Evolutionary conservation across 2,329 filamentous ascomycete genomes (phyloP).

Genomic region (Microdochium paspali): DNA sequence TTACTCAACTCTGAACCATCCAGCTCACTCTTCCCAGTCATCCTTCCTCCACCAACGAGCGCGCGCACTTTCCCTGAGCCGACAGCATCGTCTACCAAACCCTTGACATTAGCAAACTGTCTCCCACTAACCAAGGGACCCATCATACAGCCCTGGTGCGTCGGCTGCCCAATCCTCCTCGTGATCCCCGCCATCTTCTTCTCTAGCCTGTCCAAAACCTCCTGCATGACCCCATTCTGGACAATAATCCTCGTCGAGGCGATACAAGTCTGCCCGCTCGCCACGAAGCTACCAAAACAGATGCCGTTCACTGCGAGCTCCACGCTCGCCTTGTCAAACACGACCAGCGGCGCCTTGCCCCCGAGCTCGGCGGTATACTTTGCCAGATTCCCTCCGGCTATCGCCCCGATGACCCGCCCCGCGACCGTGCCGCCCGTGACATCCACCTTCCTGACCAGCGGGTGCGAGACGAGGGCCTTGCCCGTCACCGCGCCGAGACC

Average conservation of each 20-base stretch:
- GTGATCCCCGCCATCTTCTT: slow-evolving; percentile 49
- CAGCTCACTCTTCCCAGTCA: slow-evolving; percentile 35
- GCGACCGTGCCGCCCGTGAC: slow-evolving; percentile 69
- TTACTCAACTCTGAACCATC: slow-evolving; percentile 41
- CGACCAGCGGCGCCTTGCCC: slow-evolving; percentile 60
- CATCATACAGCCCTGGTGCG: slow-evolving; percentile 50
- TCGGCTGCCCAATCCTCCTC: slow-evolving; percentile 45
- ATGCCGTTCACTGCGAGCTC: slow-evolving; percentile 61
- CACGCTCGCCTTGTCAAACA: slow-evolving; percentile 56
- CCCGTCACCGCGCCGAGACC: slow-evolving; percentile 45
- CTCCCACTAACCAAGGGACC: slow-evolving; percentile 52
- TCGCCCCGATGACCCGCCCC: slow-evolving; percentile 57
- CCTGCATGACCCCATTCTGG: slow-evolving; percentile 55
- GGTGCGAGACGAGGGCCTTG: slow-evolving; percentile 41
- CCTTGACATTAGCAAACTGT: slow-evolving; percentile 58
- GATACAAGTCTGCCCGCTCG: slow-evolving; percentile 50
- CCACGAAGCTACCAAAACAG: slow-evolving; percentile 48
- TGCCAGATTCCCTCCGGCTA: slow-evolving; percentile 57
- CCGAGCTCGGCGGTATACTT: slow-evolving; percentile 64
- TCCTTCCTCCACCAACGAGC: slow-evolving; percentile 35
- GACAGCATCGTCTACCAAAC: slow-evolving; percentile 56
- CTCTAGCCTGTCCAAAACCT: slow-evolving; percentile 55
- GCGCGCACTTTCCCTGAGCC: slow-evolving; percentile 29
- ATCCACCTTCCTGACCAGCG: slow-evolving; percentile 54
- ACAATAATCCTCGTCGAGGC: slow-evolving; percentile 70